Evolutionary conservation across 2,329 filamentous ascomycete genomes (phyloP), one percentile per base, ranked within the genome.

Genomic region (Aurifilum marmelostoma): DNA sequence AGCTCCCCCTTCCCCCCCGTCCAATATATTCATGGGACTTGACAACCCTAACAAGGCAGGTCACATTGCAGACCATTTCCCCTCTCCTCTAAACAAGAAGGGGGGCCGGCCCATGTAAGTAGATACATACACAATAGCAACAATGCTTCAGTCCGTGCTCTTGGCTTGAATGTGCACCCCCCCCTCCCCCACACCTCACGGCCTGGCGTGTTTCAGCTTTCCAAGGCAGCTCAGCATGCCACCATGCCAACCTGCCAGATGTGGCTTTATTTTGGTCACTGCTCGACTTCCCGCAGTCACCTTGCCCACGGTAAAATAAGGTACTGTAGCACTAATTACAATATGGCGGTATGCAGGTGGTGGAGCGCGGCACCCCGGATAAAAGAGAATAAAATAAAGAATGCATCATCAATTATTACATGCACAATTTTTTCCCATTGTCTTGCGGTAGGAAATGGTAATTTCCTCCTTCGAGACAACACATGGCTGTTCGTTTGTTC

Each of bases 151-250:
- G 21, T 8, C 43, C 21, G 18, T n/a, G n/a, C 18, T n/a, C 21
- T 62, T 29, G 59, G 50, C 27, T 56, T 14, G 52, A 21, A 18
- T n/a, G n/a, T n/a, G n/a, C 39, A 34, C 34, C 4, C 34, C 34
- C 34, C 34, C 34, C 8, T 8, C 4, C 14, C 18, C 2, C 21
- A n/a, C n/a, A n/a, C 43, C 43, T 16, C 43, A 18, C 18, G 43
- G 37, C 29, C 54, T 63, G 50, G 50, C 60, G 58, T 63, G 62
- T 63, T 63, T 63, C 27, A 63, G 43, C 62, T 29, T 39, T 62
- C 37, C 59, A 62, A 62, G 59, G 37, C 62, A 63, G 62, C 62
- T 50, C 29, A 54, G 34, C 61, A 16, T 62, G 39, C 39, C 29
- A 54, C 32, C 61, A 16, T 62, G 39, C 39, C 41, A 47, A 63